These are phyloP conservation scores for Seiridium cupressi DNA, from an alignment of 2,329 filamentous ascomycete genomes.

Conservation along the genomic window DNA sequence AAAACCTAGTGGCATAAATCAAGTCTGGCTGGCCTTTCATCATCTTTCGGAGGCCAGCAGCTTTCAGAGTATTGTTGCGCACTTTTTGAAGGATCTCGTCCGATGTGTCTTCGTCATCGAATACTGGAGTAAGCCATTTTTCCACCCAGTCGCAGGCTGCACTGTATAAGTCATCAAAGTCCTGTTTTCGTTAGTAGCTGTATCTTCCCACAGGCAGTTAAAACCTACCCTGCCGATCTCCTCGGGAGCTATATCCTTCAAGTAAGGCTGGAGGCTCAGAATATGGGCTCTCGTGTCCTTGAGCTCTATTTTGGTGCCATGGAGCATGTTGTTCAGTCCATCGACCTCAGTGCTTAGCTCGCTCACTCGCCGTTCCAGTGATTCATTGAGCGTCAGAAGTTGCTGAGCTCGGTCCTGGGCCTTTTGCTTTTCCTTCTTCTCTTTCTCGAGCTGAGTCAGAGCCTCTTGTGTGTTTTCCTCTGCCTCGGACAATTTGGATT, in stretches of 20 bases:
- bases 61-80: conserved; percentile 17
- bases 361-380: too few species aligned
- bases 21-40: background rate
- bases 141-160: conserved; percentile 33
- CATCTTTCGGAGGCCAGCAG: background rate
- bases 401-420: too few species aligned
- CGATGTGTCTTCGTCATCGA: conserved; percentile 21
- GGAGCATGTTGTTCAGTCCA: too few species aligned
- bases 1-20: background rate
- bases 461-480: too few species aligned
- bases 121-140: conserved; percentile 28
- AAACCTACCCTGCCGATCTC: conserved; percentile 5
- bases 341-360: too few species aligned
- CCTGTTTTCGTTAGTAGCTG: conserved; percentile 19
- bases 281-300: background rate
- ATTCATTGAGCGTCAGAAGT: too few species aligned
- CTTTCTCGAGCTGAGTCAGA: background rate
- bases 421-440: too few species aligned
- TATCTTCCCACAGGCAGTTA: conserved; percentile 9
- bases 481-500: too few species aligned
- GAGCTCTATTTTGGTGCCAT: background rate
- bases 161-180: conserved; percentile 33
- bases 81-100: conserved; percentile 20
- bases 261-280: background rate
- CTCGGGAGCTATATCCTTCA: conserved; percentile 7